These are phyloP conservation scores for Citrus medica DNA, from an alignment of 345 rosid genomes.

Conservation along the genomic window DNA sequence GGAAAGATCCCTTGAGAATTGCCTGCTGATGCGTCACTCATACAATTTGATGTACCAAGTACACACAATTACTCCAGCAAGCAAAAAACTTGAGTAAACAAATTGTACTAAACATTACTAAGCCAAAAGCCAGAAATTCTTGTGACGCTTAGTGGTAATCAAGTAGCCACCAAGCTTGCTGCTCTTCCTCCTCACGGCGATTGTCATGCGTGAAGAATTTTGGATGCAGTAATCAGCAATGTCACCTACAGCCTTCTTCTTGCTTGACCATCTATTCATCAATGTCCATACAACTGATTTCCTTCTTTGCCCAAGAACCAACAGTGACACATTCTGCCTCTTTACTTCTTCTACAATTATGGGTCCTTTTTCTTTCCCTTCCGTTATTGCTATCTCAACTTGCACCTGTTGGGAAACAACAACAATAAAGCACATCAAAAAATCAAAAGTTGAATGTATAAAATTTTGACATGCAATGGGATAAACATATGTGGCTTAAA, in stretches of 20 bases:
- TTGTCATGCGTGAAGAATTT: slow-evolving; percentile 79
- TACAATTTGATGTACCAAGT: background rate
- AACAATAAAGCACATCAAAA: background rate
- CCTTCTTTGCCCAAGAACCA: slow-evolving; percentile 76
- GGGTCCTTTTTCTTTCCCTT: slow-evolving; percentile 71
- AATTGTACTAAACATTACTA: slow-evolving; percentile 12
- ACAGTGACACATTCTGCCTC: slow-evolving; percentile 48
- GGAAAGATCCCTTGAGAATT: too few relatives aligned
- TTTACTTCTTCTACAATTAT: slow-evolving; percentile 79
- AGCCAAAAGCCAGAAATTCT: slow-evolving; percentile 92
- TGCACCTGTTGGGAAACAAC: slow-evolving; percentile 34
- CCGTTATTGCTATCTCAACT: slow-evolving; percentile 50
- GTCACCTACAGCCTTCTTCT: slow-evolving; percentile 21
- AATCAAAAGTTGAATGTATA: background rate
- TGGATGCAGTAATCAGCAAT: slow-evolving; percentile 72
- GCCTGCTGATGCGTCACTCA: too few relatives aligned
- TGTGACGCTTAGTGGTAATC: slow-evolving; percentile 91
- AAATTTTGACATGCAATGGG: too few relatives aligned
- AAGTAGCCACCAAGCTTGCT: slow-evolving; percentile 76
- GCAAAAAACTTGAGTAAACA: background rate
- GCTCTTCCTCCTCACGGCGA: slow-evolving; percentile 79
- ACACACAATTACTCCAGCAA: background rate
- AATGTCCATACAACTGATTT: slow-evolving; percentile 54
- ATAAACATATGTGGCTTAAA: background rate
- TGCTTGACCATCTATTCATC: slow-evolving; percentile 50